Evolutionary conservation across 306 rosid genomes (phyloP).

Genomic region (Acacia melanoxylon): DNA sequence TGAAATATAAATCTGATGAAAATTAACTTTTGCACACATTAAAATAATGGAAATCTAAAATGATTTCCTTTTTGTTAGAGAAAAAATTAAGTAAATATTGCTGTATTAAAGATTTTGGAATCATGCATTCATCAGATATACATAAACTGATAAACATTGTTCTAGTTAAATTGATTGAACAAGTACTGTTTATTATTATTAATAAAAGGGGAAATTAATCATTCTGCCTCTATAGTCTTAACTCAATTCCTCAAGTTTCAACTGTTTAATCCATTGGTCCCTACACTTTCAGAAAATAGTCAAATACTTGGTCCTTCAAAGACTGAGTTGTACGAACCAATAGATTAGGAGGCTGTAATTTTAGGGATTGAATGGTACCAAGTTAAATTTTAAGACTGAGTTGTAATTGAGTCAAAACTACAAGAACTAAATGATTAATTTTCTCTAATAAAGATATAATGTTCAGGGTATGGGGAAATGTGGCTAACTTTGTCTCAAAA

Average conservation of each 20-base stretch:
- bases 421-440: not conserved
- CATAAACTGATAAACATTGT: not conserved
- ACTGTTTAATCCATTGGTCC: not conserved
- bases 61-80: slow-evolving; percentile 9
- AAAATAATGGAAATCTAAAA: slow-evolving; percentile 15
- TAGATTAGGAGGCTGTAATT: not conserved
- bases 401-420: not conserved
- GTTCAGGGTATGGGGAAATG: not conserved
- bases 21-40: not conserved
- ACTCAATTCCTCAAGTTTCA: not conserved
- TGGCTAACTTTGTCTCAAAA: not conserved
- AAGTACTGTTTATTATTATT: slow-evolving; percentile 1
- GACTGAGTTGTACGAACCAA: not conserved
- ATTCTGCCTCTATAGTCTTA: not conserved
- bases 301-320: not conserved
- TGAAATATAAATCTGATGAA: not conserved
- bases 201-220: not conserved
- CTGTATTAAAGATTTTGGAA: not conserved
- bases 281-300: too few species aligned
- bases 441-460: slow-evolving; percentile 3
- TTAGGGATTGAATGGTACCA: not conserved
- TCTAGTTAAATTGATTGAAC: not conserved
- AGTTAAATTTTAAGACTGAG: not conserved
- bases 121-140: slow-evolving; percentile 11
- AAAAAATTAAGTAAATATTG: not conserved